Percentiles rank a stretch among this genome's conserved stretches.
Conservation (phyloP, 75 land plant genomes). For the Selaginella tamariscina region DNA sequence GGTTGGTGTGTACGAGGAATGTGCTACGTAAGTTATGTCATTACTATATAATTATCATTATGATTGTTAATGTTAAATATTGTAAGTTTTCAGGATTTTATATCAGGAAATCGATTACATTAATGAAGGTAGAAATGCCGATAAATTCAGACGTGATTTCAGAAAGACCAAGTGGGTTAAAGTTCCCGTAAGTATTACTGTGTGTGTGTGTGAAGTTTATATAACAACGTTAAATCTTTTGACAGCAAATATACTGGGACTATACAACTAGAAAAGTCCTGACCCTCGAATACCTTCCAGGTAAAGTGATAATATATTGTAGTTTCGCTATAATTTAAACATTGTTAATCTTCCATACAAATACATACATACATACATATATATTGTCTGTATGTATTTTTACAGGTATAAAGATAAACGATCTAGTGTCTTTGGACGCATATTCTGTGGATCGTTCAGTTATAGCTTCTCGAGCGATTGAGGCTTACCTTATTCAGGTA, state of each 20-base stretch:
- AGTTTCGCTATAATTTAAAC: background rate
- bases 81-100: conserved; percentile 82
- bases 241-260: conserved; percentile 78
- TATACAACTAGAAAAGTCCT: conserved; percentile 71
- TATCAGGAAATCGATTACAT: conserved; percentile 95
- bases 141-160: conserved; percentile 84
- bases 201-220: too few relatives aligned
- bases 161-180: conserved; percentile 91
- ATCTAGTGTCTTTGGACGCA: conserved; percentile 43
- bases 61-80: background rate
- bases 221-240: too few relatives aligned
- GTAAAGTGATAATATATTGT: conserved; percentile 27
- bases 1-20: conserved; percentile 94
- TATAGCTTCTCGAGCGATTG: conserved; percentile 72
- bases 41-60: background rate
- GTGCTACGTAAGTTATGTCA: conserved; percentile 61
- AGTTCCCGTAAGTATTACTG: conserved; percentile 67
- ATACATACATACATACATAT: background rate
- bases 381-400: background rate
- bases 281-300: conserved; percentile 91
- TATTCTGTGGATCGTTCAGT: conserved; percentile 43
- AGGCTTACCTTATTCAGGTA: conserved; percentile 92
- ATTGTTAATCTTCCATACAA: background rate
- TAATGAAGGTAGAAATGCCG: conserved; percentile 96
- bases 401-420: conserved; percentile 79